Evolutionary conservation across 768 basidiomycete species (phyloP), one percentile per base, ranked within the genome.

Genomic region (Xerocomus brunneocitrinus): DNA sequence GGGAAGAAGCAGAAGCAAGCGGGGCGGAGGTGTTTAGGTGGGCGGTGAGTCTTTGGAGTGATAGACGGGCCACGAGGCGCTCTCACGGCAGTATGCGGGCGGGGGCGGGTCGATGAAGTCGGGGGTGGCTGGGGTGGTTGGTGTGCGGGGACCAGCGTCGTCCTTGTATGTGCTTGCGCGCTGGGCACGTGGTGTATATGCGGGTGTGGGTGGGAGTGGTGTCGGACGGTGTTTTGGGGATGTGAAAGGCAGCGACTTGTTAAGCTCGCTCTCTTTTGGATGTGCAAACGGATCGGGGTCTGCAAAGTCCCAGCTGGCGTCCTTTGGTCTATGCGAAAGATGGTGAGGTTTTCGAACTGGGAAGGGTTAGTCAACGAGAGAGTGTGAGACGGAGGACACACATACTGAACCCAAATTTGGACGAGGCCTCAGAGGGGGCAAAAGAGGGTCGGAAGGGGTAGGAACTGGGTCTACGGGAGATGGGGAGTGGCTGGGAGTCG

Each of bases 251-350:
- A 28, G 3, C 14, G 47, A 28, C 5, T 40, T n/a, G n/a, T 52
- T 47, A 4, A 53, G 10, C 3, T 31, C 9, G 30, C 12, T 30
- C 36, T 57, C 62, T 43, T 53, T 51, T 2, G 42, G 31, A 7
- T 22, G 35, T 3, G 39, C 31, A 12, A 54, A 55, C 1, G 67
- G 63, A 52, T 68, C 68, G 3, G 62, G 57, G 36, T 70, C 67
- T 0, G 64, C 59, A 64, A 68, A 70, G 54, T 70, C 68, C 67
- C 67, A 68, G 57, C 62, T 62, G 25, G 43, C 31, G 35, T 64
- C 58, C 5, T 54, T 43, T 7, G 36, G 57, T 44, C 50, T 57
- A 38, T 58, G 62, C 0, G 62, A 57, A 31, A 66, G 57, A 41
- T 56, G 68, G 35, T 64, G 53, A 10, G 67, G 55, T 5, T 67